phyloP scores from a whole-genome alignment of 164 flowering plant species.

The Litsea cubeba region DNA sequence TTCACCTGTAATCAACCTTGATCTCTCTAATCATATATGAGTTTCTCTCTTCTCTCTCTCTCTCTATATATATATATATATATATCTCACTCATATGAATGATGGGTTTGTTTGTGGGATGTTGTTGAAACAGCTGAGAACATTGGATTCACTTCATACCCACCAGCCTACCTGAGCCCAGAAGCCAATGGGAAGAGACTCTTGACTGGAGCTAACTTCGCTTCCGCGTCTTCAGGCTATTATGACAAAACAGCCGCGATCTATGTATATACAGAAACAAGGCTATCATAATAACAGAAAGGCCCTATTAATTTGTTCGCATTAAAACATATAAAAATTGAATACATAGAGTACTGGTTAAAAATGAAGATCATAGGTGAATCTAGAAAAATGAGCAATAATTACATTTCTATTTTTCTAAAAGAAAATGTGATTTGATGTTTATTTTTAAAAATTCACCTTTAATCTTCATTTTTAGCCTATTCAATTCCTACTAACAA shows the following conservation, averaged over 20 bases:
- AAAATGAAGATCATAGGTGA: too few relatives aligned
- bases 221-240: slow-evolving; percentile 84
- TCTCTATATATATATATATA: background rate
- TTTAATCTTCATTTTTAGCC: too few relatives aligned
- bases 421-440: too few relatives aligned
- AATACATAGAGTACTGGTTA: too few relatives aligned
- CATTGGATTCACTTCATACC: slow-evolving; percentile 79
- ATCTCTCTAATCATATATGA: background rate
- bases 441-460: too few relatives aligned
- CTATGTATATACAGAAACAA: slow-evolving; percentile 37
- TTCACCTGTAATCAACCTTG: slow-evolving; percentile 54
- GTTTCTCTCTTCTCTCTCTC: background rate
- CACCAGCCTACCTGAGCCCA: slow-evolving; percentile 74
- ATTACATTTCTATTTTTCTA: too few relatives aligned
- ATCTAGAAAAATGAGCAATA: too few relatives aligned
- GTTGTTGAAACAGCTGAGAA: slow-evolving; percentile 51
- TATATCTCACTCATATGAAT: background rate
- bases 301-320: too few relatives aligned
- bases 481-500: too few relatives aligned
- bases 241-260: slow-evolving; percentile 58
- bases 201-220: slow-evolving; percentile 79
- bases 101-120: slow-evolving; percentile 5
- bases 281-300: background rate
- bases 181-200: slow-evolving; percentile 54
- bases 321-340: too few relatives aligned